phyloP scores from a whole-genome alignment of 2,329 filamentous ascomycete species.

The Epichloe sibirici region DNA sequence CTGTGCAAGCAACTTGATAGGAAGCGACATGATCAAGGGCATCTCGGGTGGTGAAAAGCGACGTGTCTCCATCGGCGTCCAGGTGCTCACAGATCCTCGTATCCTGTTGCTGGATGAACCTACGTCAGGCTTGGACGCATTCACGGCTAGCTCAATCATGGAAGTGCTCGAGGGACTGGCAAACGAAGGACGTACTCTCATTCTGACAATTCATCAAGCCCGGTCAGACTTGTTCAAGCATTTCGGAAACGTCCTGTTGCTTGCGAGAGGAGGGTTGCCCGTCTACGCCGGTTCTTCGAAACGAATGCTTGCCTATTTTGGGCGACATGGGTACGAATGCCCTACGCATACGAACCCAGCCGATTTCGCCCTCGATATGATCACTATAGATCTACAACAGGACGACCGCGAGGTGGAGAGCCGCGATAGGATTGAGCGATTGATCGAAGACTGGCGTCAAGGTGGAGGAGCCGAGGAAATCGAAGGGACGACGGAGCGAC shows the following conservation, averaged over 20 bases:
- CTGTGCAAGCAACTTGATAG: conserved; percentile 63
- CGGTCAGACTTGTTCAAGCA: conserved; percentile 59
- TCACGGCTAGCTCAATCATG: conserved; percentile 66
- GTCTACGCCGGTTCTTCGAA: conserved; percentile 53
- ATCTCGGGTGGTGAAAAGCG: conserved; percentile 73
- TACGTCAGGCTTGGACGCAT: conserved; percentile 64
- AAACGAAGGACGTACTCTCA: conserved; percentile 59
- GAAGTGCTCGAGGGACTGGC: conserved; percentile 60
- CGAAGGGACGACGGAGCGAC: conserved; percentile 4
- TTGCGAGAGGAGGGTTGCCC: conserved; percentile 56
- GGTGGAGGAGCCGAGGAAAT: conserved; percentile 7
- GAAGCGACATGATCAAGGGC: conserved; percentile 60
- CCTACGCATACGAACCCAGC: conserved; percentile 62
- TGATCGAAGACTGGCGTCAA: conserved; percentile 47
- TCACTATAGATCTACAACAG: conserved; percentile 63
- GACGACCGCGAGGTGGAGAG: conserved; percentile 49
- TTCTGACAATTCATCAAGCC: conserved; percentile 69
- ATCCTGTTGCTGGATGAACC: conserved; percentile 66
- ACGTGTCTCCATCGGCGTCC: conserved; percentile 64
- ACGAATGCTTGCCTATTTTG: conserved; percentile 56
- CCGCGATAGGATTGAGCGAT: conserved; percentile 44
- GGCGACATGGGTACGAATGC: conserved; percentile 47
- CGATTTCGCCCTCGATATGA: conserved; percentile 65
- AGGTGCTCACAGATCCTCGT: conserved; percentile 63
- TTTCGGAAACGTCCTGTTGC: conserved; percentile 59